Evolutionary conservation across 129 eudicot species (phyloP), one percentile per base, ranked within the genome.

Genomic region (sunflower (Helianthus annuus)): DNA sequence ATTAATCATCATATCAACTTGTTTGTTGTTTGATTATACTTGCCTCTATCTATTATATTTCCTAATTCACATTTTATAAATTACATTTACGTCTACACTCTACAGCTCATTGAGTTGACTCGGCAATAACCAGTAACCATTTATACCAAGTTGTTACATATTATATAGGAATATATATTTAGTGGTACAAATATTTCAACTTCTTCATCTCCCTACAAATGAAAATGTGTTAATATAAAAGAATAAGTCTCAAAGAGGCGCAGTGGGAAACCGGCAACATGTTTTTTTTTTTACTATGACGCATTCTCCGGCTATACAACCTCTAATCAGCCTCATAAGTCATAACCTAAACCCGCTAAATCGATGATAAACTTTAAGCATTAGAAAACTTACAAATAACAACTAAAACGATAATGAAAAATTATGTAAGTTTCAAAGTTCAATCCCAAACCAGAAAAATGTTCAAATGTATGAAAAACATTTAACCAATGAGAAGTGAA

Each of bases 281-380:
- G 61, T 10, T 12, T 55, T 19, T 10, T 55, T 27, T 55, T 58
- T 29, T 9, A 58, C 64, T 58, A 10, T 24, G 5, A 58, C 32
- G 39, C 16, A 24, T 27, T 58, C 22, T 61, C 66, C 19, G 14
- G 1, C 73, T 69, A 52, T 32, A 32, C 49, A 69, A 61, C 45
- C 66, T 61, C 22, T 17, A 32, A 22, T 10, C 38, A 57, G 38
- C 63, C 38, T 57, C 7, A 24, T 57, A 24, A 22, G 38, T 57
- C 7, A 24, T 57, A 24, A 57, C 38, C 63, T 57, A 57, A 7
- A 38, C 60, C 63, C 38, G 22, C 22, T 19, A 19, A 19, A 19
- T 19, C 22, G 36, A 57, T 57, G 22, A 57, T 22, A 57, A 57
- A 3, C n/a, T 57, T 10, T 57, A 57, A 57, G 38, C 10, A 6